A percentile compares a stretch with the other conserved stretches of the same genome.
These are phyloP conservation scores for Dactylellina cionopaga DNA, from an alignment of 2,329 filamentous ascomycete genomes.

Conservation along the genomic window DNA sequence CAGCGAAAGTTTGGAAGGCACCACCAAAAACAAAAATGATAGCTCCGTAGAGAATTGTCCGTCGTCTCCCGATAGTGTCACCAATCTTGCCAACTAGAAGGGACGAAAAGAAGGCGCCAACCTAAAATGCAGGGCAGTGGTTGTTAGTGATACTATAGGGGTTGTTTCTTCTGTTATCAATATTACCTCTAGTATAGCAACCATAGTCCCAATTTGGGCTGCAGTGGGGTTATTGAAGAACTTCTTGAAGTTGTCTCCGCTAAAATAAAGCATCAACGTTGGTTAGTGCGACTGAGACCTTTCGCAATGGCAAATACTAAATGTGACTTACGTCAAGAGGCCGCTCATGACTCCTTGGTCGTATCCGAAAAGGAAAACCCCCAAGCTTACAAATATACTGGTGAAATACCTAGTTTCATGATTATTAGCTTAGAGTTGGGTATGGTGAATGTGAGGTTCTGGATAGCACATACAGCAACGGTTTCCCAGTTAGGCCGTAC, in stretches of 20 bases:
- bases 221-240: constrained; percentile 90
- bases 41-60: constrained; percentile 92
- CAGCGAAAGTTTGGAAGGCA: constrained; percentile 82
- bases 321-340: constrained; percentile 69
- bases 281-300: constrained; percentile 54
- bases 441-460: constrained; percentile 23
- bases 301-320: constrained; percentile 27
- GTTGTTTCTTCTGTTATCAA: neutral
- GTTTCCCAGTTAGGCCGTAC: constrained; percentile 93
- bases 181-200: constrained; percentile 77
- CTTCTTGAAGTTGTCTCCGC: constrained; percentile 85
- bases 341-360: constrained; percentile 90
- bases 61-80: constrained; percentile 87
- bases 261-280: constrained; percentile 61
- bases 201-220: constrained; percentile 94
- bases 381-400: constrained; percentile 86
- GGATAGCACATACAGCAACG: constrained; percentile 75
- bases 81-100: constrained; percentile 86
- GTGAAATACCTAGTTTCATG: constrained; percentile 79
- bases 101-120: constrained; percentile 91
- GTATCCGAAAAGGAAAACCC: constrained; percentile 89
- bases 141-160: neutral
- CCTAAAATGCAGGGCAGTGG: constrained; percentile 2
- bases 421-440: neutral
- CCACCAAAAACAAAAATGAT: constrained; percentile 87